Evolutionary conservation across 2,329 filamentous ascomycete genomes (phyloP).

Genomic region (Colletotrichum australisinense): DNA sequence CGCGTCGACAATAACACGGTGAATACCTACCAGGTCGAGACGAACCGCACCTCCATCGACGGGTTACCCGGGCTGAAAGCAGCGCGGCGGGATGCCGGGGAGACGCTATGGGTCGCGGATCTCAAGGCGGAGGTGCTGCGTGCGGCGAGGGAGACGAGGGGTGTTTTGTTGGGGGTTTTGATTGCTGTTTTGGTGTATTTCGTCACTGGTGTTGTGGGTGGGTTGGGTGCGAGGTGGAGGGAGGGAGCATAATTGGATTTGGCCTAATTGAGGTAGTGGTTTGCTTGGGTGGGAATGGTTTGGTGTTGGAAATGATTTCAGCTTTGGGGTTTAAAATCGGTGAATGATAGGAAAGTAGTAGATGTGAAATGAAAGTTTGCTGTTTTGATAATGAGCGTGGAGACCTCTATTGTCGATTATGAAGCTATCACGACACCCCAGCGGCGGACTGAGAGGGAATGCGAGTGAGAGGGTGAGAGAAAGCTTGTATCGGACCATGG

Average conservation of each 20-base stretch:
- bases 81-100: slow-evolving; percentile 61
- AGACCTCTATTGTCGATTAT: no score
- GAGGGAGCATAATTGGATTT: background rate
- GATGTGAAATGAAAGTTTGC: no score
- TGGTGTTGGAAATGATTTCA: no score
- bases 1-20: slow-evolving; percentile 61
- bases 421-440: no score
- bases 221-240: background rate
- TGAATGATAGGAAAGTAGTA: no score
- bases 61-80: slow-evolving; percentile 67
- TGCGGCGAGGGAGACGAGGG: slow-evolving; percentile 28
- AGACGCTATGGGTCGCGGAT: slow-evolving; percentile 59
- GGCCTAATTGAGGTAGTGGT: background rate
- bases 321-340: no score
- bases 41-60: slow-evolving; percentile 68
- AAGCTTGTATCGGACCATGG: no score
- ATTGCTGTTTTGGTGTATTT: slow-evolving; percentile 35
- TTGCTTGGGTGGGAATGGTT: background rate
- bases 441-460: no score
- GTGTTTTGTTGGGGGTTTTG: slow-evolving; percentile 36
- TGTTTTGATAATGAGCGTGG: no score
- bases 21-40: slow-evolving; percentile 65
- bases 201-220: background rate
- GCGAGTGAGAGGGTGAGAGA: no score
- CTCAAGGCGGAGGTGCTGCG: slow-evolving; percentile 16